Evolutionary conservation across 345 rosid species (phyloP).

Genomic region (Excoecaria cochinchinensis): DNA sequence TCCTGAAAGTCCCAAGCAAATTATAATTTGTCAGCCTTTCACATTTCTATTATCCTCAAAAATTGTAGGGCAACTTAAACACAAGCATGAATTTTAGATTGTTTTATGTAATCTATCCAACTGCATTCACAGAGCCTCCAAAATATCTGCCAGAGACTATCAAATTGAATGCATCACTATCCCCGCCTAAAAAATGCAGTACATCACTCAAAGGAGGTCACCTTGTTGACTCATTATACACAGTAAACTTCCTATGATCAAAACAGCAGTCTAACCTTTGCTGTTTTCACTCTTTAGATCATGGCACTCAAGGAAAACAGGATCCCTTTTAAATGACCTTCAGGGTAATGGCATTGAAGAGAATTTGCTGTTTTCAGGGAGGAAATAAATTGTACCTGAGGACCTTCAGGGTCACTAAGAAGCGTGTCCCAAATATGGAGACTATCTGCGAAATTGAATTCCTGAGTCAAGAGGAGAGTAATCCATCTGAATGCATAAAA

Average conservation of each 20-base stretch:
- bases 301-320: background rate
- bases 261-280: background rate
- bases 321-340: constrained; percentile 3
- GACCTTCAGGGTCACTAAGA: constrained; percentile 91
- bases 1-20: constrained; percentile 51
- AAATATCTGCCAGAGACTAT: background rate
- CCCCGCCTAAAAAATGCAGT: background rate
- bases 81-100: background rate
- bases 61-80: background rate
- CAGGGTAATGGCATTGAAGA: background rate
- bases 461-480: constrained; percentile 94
- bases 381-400: constrained; percentile 57
- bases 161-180: background rate
- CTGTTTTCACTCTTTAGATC: background rate
- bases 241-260: background rate
- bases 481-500: constrained; percentile 99
- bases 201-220: background rate
- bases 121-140: background rate
- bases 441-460: constrained; percentile 84
- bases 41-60: background rate
- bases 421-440: constrained; percentile 96
- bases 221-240: background rate
- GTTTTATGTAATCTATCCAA: background rate
- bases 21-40: constrained; percentile 9
- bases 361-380: background rate